These are phyloP conservation scores for Fusarium tanahbumbuense DNA, from an alignment of 2,329 filamentous ascomycete genomes.

Conservation along the genomic window DNA sequence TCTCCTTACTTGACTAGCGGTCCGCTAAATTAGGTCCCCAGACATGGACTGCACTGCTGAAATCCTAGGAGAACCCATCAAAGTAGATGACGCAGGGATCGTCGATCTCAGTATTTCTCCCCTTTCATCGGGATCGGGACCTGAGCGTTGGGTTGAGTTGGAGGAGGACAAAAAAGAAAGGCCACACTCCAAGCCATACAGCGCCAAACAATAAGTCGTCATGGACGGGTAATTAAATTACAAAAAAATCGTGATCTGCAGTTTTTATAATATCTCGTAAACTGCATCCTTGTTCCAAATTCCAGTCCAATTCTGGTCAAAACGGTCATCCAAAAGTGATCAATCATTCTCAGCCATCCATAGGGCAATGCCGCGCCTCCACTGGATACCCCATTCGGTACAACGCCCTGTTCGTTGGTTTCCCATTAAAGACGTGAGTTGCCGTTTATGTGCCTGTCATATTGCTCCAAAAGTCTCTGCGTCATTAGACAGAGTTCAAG, in stretches of 20 bases:
- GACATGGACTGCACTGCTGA: not conserved
- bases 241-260: not conserved
- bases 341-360: not conserved
- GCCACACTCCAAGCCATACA: not conserved
- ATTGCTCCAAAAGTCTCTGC: not conserved
- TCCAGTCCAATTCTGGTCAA: not conserved
- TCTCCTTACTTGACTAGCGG: not conserved
- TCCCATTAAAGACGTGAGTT: slow-evolving; percentile 6
- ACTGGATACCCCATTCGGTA: slow-evolving; percentile 1
- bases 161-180: not conserved
- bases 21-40: not conserved
- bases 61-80: not conserved
- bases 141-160: slow-evolving; percentile 6
- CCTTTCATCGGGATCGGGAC: slow-evolving; percentile 15
- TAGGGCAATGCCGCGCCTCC: not conserved
- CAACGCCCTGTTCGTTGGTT: not conserved
- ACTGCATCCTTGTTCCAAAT: slow-evolving; percentile 1
- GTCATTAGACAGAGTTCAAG: not conserved
- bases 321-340: not conserved
- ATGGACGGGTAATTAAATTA: not conserved
- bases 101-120: not conserved
- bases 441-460: slow-evolving; percentile 1
- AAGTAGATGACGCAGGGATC: slow-evolving; percentile 11
- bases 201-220: not conserved
- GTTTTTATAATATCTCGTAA: slow-evolving; percentile 5